Conservation (phyloP, 2,329 filamentous ascomycete genomes). For the Colletotrichum eremochloae region DNA sequence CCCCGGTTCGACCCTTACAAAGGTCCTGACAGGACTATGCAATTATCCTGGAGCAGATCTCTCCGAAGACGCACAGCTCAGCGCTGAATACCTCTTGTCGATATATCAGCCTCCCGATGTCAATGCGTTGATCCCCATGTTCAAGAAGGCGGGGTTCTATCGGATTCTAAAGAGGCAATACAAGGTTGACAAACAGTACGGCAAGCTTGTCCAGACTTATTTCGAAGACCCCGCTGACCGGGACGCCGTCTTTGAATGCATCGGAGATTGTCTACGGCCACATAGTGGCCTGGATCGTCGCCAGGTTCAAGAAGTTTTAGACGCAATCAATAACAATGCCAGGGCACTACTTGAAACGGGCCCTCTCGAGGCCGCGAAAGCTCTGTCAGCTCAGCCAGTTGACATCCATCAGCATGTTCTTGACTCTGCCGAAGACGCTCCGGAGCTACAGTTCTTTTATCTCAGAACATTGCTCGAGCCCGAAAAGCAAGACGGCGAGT, state of each 20-base stretch:
- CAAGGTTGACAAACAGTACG: constrained; percentile 82
- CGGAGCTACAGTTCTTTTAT: constrained; percentile 80
- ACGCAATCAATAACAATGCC: constrained; percentile 75
- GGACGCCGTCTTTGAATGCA: constrained; percentile 81
- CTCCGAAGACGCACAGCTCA: constrained; percentile 95
- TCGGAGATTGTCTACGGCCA: constrained; percentile 79
- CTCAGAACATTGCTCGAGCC: constrained; percentile 80
- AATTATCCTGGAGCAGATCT: constrained; percentile 84
- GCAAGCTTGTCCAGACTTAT: constrained; percentile 82
- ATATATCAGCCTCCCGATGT: constrained; percentile 92
- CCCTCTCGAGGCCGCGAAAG: constrained; percentile 73
- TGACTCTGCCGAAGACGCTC: constrained; percentile 69
- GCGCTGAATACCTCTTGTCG: constrained; percentile 93
- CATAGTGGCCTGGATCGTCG: constrained; percentile 74
- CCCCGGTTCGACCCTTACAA: constrained; percentile 86
- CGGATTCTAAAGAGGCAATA: constrained; percentile 93
- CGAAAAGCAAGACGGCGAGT: constrained; percentile 50
- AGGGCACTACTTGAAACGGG: constrained; percentile 76
- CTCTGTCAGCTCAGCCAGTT: constrained; percentile 71
- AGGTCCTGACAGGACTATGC: constrained; percentile 85
- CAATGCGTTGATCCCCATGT: constrained; percentile 79
- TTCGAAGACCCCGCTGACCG: constrained; percentile 87
- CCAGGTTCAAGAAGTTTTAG: constrained; percentile 79
- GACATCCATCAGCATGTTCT: constrained; percentile 77
- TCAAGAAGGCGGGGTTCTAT: constrained; percentile 86